Evolutionary conservation across 2,329 filamentous ascomycete genomes (phyloP), one percentile per base, ranked within the genome.

Genomic region (Beauveria medogensis): DNA sequence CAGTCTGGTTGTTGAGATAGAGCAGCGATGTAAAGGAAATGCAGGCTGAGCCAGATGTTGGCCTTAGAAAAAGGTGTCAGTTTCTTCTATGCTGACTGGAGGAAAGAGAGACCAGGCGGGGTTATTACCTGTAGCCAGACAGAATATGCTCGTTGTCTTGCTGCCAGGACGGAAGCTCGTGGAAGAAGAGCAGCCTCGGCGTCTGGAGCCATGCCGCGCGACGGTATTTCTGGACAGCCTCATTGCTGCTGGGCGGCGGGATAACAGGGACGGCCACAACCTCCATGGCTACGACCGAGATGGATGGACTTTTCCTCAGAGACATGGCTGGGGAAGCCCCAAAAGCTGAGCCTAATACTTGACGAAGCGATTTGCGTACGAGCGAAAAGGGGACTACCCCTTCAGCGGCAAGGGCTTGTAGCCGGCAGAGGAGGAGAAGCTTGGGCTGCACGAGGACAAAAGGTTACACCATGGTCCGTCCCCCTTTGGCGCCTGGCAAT

Each of bases 1-100:
- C 52, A 2, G 55, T 62, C 26, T 62, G 55, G 20, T 66, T 66
- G 53, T 66, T 55, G 8, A 65, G 52, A 43, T 63, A 63, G 3
- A 63, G 48, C n/a, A 64, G 22, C 37, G 62, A 61, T 5, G 52
- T 51, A 6, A 63, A 22, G 2, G 59, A 62, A 28, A 20, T 26
- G 58, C 48, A 50, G 3, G 55, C 50, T 14, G 63, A 66, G 24
- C 51, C 50, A 24, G 61, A 62, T 20, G 55, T 59, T n/a, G 61
- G 55, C 16, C 61, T n/a, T n/a, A n/a, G n/a, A n/a, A n/a, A n/a
- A n/a, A n/a, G n/a, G n/a, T n/a, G n/a, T n/a, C n/a, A n/a, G n/a
- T n/a, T n/a, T n/a, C n/a, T n/a, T n/a, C n/a, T n/a, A n/a, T n/a
- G n/a, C n/a, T n/a, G n/a, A n/a, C n/a, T n/a, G n/a, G n/a, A n/a